Evolutionary conservation across 495 filamentous ascomycete species (phyloP).

Genomic region (Apodospora peruviana): DNA sequence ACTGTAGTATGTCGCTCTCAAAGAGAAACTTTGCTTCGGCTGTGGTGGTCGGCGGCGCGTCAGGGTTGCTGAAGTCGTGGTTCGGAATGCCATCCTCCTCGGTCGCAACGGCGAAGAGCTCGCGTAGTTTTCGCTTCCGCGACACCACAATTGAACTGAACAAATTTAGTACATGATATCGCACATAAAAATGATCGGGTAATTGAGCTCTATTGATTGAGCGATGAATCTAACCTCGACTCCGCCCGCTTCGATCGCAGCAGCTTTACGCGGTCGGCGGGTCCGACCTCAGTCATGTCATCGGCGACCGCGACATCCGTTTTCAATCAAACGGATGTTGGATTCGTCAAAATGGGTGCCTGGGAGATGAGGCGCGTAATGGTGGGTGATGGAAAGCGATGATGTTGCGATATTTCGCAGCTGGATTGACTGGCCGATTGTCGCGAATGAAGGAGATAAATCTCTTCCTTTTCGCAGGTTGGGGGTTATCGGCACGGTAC

Average conservation of each 20-base stretch:
- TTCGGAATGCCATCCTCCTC: slow-evolving; percentile 39
- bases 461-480: slow-evolving; percentile 22
- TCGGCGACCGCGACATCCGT: slow-evolving; percentile 53
- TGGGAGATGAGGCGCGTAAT: slow-evolving; percentile 29
- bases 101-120: slow-evolving; percentile 63
- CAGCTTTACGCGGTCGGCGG: slow-evolving; percentile 49
- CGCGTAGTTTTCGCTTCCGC: slow-evolving; percentile 78
- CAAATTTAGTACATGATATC: slow-evolving; percentile 29
- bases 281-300: slow-evolving; percentile 55
- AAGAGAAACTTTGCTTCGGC: slow-evolving; percentile 64
- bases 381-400: slow-evolving; percentile 57
- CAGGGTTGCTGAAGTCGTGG: slow-evolving; percentile 35
- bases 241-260: slow-evolving; percentile 48
- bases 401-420: slow-evolving; percentile 54
- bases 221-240: slow-evolving; percentile 37
- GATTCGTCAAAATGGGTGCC: slow-evolving; percentile 23
- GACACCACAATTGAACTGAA: slow-evolving; percentile 66
- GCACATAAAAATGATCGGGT: slow-evolving; percentile 41
- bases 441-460: slow-evolving; percentile 23
- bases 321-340: slow-evolving; percentile 48
- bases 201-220: slow-evolving; percentile 36
- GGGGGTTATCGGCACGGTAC: slow-evolving; percentile 18
- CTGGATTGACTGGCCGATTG: slow-evolving; percentile 22
- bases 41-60: slow-evolving; percentile 44
- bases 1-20: slow-evolving; percentile 71